Percentiles rank a stretch among this genome's conserved stretches.
Evolutionary conservation across 768 basidiomycete genomes (phyloP).

Genomic region (Lanmaoa pseudosensibilis): DNA sequence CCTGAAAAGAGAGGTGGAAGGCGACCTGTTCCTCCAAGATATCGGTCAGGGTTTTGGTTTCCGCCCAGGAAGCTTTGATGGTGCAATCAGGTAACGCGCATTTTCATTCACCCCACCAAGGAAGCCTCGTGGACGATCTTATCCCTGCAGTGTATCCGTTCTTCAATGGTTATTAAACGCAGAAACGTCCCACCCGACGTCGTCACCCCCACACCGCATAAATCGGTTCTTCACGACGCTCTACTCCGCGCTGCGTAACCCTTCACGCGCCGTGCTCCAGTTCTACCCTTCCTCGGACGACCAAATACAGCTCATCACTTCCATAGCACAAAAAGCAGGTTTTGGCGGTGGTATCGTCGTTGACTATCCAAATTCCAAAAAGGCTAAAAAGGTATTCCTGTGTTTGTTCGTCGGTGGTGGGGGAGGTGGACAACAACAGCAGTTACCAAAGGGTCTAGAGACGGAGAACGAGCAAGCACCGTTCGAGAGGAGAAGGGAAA

Average conservation of each 20-base stretch:
- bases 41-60: conserved; percentile 99
- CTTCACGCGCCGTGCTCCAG: conserved; percentile 83
- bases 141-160: conserved; percentile 82
- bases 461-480: conserved; percentile 62
- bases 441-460: conserved; percentile 76
- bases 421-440: conserved; percentile 52
- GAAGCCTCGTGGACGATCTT: not conserved
- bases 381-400: conserved; percentile 91
- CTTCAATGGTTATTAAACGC: conserved; percentile 98
- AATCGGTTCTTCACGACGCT: conserved; percentile 91
- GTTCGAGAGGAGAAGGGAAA: conserved; percentile 79
- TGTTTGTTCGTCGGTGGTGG: conserved; percentile 89
- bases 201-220: conserved; percentile 83
- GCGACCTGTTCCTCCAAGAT: conserved; percentile 94
- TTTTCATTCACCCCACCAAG: not conserved
- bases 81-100: conserved; percentile 80
- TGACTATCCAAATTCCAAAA: conserved; percentile 96
- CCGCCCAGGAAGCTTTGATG: conserved; percentile 95
- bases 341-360: conserved; percentile 97
- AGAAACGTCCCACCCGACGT: conserved; percentile 86
- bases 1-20: conserved; percentile 91
- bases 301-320: conserved; percentile 93
- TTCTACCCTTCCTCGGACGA: conserved; percentile 98
- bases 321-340: conserved; percentile 88
- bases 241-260: conserved; percentile 81